Base-by-base conservation (phyloP, 2,329 filamentous ascomycete genomes). In the Tolypocladium cylindrosporum region DNA sequence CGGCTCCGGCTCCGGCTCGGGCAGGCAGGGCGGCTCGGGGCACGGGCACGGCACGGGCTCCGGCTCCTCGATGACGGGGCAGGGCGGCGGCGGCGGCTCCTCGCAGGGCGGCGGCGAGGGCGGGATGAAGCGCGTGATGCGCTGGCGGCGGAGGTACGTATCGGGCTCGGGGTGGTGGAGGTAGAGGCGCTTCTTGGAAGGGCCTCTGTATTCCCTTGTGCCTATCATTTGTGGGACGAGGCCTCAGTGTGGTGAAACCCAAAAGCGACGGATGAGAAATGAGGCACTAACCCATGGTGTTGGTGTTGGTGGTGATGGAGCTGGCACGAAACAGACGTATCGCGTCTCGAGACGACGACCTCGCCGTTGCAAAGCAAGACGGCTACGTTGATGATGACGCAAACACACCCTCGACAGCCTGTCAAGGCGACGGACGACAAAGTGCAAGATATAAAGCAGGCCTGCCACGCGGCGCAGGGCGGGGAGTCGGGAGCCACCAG, bases 151-250 rank as follows among this genome's bases (percentile, higher is more conserved):
- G 52, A 68, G 66, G 60, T 69, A 65, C 57, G 72, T 67, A 63
- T 75, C 75, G 50, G 71, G 70, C 55, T 70, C 71, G 9, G 75
- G 73, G 48, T 72, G 72, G 45, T 71, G 66, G 45, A 77, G 71
- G 60, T 77, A 77, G 64, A 77, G 68, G 59, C 72, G 72, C 67
- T 75, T 77, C 67, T 76, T 77, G 61, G 56, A 54, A 31, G 58
- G 52, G 41, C 58, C 56, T 19, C 41, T 55, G 53, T 69, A 66
- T 37, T 69, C 63, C 56, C 61, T 67, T 62, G 66, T 67, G 59
- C 65, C 64, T 68, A 56, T 52, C 31, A 27, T 27, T 27, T 13
- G 57, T 56, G 54, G 61, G 59, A 56, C 54, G 62, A 62, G 62
- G 63, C 57, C 64, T 69, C 62, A 68, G 66, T 59, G 57, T 8